Conservation (phyloP, 768 basidiomycete genomes). For the Suillus lakei region DNA sequence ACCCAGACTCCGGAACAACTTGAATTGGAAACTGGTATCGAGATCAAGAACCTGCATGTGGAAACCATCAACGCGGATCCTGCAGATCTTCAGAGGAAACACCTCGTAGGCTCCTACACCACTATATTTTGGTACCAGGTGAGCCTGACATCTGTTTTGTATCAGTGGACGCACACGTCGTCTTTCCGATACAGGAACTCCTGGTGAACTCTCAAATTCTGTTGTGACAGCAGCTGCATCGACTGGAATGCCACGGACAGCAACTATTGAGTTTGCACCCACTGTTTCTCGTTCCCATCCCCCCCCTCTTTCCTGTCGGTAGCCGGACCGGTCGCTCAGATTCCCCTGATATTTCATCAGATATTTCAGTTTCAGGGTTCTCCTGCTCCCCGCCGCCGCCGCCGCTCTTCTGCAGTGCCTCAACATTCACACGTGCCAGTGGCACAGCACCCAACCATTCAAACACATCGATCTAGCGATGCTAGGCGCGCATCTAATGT, state of each 20-base stretch:
- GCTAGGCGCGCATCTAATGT: conserved; percentile 9
- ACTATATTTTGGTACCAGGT: conserved; percentile 14
- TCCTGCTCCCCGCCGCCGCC: conserved; percentile 14
- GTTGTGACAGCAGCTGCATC: neutral
- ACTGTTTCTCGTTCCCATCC: conserved; percentile 30
- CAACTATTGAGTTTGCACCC: conserved; percentile 60
- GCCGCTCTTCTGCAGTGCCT: conserved; percentile 18
- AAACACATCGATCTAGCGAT: conserved; percentile 10
- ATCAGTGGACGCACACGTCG: conserved; percentile 25
- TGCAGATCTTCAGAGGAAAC: neutral
- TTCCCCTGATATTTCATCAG: conserved; percentile 12
- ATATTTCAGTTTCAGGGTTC: conserved; percentile 1
- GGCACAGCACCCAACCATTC: conserved; percentile 20
- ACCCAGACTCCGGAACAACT: conserved; percentile 8
- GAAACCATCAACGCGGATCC: neutral
- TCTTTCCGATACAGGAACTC: conserved; percentile 42
- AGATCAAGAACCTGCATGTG: conserved; percentile 1
- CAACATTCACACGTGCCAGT: conserved; percentile 20
- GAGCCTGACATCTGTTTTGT: conserved; percentile 5
- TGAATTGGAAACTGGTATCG: neutral
- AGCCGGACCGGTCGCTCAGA: conserved; percentile 26
- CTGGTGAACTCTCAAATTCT: neutral
- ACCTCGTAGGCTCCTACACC: neutral
- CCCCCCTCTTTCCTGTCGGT: conserved; percentile 27
- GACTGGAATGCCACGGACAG: conserved; percentile 41